A percentile compares a stretch with the other conserved stretches of the same genome.
phyloP scores from a whole-genome alignment of 2,329 filamentous ascomycete genomes.

The Colletotrichum sp. region DNA sequence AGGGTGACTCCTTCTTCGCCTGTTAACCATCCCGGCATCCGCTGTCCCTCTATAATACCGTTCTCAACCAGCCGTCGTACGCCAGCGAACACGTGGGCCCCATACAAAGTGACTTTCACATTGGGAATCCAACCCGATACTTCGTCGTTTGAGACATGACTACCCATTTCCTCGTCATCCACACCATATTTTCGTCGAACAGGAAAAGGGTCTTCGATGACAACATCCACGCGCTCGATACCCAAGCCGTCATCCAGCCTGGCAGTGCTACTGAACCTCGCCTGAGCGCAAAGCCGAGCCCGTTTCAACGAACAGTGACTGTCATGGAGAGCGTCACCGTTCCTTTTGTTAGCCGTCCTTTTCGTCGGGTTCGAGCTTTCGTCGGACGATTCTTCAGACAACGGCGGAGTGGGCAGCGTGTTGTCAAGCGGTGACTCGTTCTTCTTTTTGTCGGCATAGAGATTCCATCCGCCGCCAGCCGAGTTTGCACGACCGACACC shows the following conservation, averaged over 20 bases:
- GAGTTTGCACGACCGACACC: slow-evolving; percentile 74
- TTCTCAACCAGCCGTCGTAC: slow-evolving; percentile 78
- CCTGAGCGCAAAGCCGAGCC: slow-evolving; percentile 58
- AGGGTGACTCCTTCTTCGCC: slow-evolving; percentile 83
- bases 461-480: slow-evolving; percentile 78
- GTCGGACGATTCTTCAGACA: slow-evolving; percentile 40
- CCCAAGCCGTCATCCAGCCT: slow-evolving; percentile 62
- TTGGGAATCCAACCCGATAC: slow-evolving; percentile 57
- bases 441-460: slow-evolving; percentile 71
- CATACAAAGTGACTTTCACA: slow-evolving; percentile 73
- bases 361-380: slow-evolving; percentile 16
- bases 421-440: slow-evolving; percentile 62
- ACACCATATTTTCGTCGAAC: slow-evolving; percentile 29
- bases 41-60: slow-evolving; percentile 75
- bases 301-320: background rate
- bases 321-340: background rate
- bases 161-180: slow-evolving; percentile 28
- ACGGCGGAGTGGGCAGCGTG: slow-evolving; percentile 50
- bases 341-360: background rate
- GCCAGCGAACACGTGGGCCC: slow-evolving; percentile 81
- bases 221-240: slow-evolving; percentile 65
- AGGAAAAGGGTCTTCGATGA: slow-evolving; percentile 64
- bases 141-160: background rate
- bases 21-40: slow-evolving; percentile 90
- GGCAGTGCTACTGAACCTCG: slow-evolving; percentile 72